Evolutionary conservation across 164 flowering plant genomes (phyloP).

Genomic region (Chimonanthus praecox): DNA sequence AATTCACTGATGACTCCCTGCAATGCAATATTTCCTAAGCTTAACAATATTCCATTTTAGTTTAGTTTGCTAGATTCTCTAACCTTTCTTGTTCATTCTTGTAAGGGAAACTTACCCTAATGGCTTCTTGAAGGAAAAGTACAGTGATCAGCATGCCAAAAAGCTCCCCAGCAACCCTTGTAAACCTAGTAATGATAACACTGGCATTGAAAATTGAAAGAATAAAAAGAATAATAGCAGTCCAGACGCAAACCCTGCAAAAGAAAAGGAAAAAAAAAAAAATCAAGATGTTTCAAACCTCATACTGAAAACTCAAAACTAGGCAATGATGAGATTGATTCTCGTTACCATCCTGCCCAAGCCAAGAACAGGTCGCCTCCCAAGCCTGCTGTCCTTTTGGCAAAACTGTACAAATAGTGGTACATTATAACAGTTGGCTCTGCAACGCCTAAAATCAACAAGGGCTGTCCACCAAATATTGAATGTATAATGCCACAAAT

Average conservation of each 20-base stretch:
- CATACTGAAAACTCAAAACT: background rate
- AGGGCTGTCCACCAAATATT: slow-evolving; percentile 57
- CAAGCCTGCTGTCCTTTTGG: slow-evolving; percentile 27
- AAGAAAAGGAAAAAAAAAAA: background rate
- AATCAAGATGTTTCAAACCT: background rate
- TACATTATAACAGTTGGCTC: slow-evolving; percentile 69
- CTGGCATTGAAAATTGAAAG: slow-evolving; percentile 56
- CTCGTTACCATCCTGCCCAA: slow-evolving; percentile 54
- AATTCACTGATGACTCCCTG: slow-evolving; percentile 55
- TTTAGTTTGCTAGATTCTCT: background rate
- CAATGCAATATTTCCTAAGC: background rate
- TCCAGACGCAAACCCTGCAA: slow-evolving; percentile 56
- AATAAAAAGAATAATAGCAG: slow-evolving; percentile 39
- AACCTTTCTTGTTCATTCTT: background rate
- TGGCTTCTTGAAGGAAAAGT: slow-evolving; percentile 46
- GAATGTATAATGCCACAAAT: slow-evolving; percentile 59
- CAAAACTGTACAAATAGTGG: slow-evolving; percentile 39
- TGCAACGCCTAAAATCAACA: slow-evolving; percentile 56
- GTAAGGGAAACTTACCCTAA: slow-evolving; percentile 28
- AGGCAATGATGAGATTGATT: background rate
- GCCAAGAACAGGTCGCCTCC: slow-evolving; percentile 47
- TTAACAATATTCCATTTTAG: no score
- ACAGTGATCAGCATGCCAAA: slow-evolving; percentile 53
- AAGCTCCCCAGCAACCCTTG: slow-evolving; percentile 56
- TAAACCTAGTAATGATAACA: slow-evolving; percentile 39